These are phyloP conservation scores for Gossypium anomalum DNA, from an alignment of 345 rosid genomes.

Conservation along the genomic window DNA sequence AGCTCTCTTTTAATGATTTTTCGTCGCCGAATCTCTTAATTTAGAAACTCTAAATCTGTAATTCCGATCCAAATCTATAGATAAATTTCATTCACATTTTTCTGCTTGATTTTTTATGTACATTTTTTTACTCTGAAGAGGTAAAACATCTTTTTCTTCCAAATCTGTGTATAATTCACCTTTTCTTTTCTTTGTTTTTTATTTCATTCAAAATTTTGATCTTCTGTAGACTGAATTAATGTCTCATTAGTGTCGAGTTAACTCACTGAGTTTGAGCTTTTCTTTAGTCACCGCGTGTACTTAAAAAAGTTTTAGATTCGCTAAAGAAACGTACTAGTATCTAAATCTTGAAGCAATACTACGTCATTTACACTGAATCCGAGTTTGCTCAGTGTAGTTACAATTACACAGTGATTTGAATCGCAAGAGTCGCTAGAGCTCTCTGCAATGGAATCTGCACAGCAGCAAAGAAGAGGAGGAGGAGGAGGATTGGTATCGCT, in stretches of 20 bases:
- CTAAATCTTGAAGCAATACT: not conserved
- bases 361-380: conserved; percentile 24
- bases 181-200: not conserved
- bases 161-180: not conserved
- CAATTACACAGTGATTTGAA: not conserved
- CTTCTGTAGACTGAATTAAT: not conserved
- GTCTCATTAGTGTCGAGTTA: not conserved
- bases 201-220: not conserved
- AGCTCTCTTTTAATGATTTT: not conserved
- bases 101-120: not conserved
- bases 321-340: not conserved
- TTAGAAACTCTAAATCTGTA: not conserved
- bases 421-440: conserved; percentile 21
- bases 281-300: not conserved
- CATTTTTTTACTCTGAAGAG: not conserved
- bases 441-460: conserved; percentile 50
- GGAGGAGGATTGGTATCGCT: conserved; percentile 56
- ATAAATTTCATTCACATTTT: conserved; percentile 5
- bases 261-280: conserved; percentile 1
- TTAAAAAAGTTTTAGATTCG: conserved; percentile 1
- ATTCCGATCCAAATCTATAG: conserved; percentile 4
- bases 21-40: not conserved
- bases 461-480: conserved; percentile 54
- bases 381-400: conserved; percentile 25
- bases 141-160: not conserved